A percentile compares a stretch with the other conserved stretches of the same genome.
Evolutionary conservation across 164 flowering plant species (phyloP).

Genomic region (Protea cynaroides): DNA sequence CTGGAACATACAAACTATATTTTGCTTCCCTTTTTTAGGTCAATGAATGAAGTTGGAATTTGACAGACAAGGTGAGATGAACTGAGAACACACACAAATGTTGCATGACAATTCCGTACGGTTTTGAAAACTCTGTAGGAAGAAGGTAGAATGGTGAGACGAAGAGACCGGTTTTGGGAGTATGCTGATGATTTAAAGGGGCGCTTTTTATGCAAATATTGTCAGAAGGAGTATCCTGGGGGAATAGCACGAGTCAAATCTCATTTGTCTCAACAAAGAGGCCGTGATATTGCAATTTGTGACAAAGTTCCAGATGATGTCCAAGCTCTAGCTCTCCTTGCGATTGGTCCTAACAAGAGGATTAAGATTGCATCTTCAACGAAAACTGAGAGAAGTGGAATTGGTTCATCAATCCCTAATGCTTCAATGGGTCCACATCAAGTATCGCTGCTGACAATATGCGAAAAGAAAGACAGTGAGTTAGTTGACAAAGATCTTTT

Average conservation of each 20-base stretch:
- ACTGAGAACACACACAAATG: too few relatives aligned
- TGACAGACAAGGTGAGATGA: too few relatives aligned
- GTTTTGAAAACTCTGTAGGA: neutral
- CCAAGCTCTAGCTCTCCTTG: conserved; percentile 12
- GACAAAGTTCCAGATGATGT: conserved; percentile 20
- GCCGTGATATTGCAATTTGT: conserved; percentile 23
- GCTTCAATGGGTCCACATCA: conserved; percentile 3
- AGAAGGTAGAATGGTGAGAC: conserved; percentile 14
- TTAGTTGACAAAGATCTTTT: conserved; percentile 16
- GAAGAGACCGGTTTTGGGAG: conserved; percentile 20
- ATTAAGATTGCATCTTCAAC: conserved; percentile 1
- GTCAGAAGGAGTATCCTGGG: conserved; percentile 19
- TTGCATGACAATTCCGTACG: too few relatives aligned
- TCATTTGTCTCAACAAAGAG: conserved; percentile 18
- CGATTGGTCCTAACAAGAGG: conserved; percentile 14
- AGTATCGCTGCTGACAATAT: neutral
- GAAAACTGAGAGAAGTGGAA: conserved; percentile 8
- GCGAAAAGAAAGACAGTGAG: conserved; percentile 6
- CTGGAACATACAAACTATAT: too few relatives aligned
- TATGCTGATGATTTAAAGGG: conserved; percentile 22
- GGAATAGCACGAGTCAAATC: conserved; percentile 23
- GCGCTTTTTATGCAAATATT: conserved; percentile 18
- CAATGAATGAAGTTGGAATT: too few relatives aligned
- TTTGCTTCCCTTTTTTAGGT: too few relatives aligned
- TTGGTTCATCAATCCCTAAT: neutral